These are phyloP conservation scores for Dactylis glomerata DNA, from an alignment of 176 grass and related monocot genomes.

Conservation along the genomic window DNA sequence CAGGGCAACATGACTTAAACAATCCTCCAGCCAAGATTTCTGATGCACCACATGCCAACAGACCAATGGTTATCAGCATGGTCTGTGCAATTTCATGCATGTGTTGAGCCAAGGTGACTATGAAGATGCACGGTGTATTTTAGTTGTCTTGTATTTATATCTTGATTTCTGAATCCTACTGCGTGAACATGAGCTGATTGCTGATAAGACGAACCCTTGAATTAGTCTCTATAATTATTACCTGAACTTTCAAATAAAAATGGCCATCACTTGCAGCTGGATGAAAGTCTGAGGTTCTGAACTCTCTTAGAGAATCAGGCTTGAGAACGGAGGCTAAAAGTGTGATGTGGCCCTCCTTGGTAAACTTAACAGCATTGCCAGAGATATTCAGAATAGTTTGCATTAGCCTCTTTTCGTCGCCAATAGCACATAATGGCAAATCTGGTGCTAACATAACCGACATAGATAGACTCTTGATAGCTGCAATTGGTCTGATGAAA, in stretches of 20 bases:
- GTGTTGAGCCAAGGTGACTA: not conserved
- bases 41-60: not conserved
- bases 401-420: constrained; percentile 91
- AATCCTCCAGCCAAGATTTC: not conserved
- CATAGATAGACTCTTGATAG: constrained; percentile 74
- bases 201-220: not conserved
- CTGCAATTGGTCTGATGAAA: constrained; percentile 78
- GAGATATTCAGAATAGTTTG: constrained; percentile 91
- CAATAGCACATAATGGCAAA: constrained; percentile 74
- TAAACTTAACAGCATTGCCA: constrained; percentile 96
- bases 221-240: constrained; percentile 42
- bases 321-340: constrained; percentile 71
- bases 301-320: constrained; percentile 73
- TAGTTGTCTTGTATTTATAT: constrained; percentile 1
- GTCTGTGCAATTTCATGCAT: not conserved
- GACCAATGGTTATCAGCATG: not conserved
- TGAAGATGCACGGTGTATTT: not conserved
- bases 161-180: constrained; percentile 3
- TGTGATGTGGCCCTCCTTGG: constrained; percentile 88
- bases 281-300: constrained; percentile 70
- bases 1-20: not conserved
- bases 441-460: constrained; percentile 74
- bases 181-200: not conserved
- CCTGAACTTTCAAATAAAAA: constrained; percentile 96
- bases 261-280: constrained; percentile 61